phyloP scores from a whole-genome alignment of 495 filamentous ascomycete genomes.

The Podospora pseudoanserina region DNA sequence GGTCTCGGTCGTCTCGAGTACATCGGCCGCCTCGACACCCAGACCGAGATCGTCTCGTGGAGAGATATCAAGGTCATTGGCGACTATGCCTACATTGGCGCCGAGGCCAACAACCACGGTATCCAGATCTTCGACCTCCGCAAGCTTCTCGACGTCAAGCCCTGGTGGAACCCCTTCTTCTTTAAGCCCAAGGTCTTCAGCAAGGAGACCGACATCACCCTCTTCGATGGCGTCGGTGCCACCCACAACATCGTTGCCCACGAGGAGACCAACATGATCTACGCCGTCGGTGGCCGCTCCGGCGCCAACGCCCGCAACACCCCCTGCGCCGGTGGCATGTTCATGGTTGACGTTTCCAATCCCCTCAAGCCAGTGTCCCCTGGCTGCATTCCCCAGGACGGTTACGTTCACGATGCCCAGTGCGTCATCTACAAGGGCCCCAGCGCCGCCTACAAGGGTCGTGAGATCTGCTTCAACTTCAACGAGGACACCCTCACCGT shows the following conservation, averaged over 20 bases:
- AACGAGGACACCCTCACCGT: slow-evolving; percentile 51
- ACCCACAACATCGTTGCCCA: slow-evolving; percentile 46
- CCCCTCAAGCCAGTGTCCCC: slow-evolving; percentile 47
- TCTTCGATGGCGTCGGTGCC: slow-evolving; percentile 25
- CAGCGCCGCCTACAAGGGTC: slow-evolving; percentile 47
- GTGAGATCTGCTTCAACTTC: slow-evolving; percentile 60
- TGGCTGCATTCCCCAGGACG: slow-evolving; percentile 52
- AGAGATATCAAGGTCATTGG: slow-evolving; percentile 45
- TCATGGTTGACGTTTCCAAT: slow-evolving; percentile 53
- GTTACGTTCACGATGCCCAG: slow-evolving; percentile 61
- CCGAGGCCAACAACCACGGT: slow-evolving; percentile 42
- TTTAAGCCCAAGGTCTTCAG: slow-evolving; percentile 22
- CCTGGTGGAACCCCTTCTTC: slow-evolving; percentile 19
- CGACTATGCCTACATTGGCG: slow-evolving; percentile 45
- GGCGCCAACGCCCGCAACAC: slow-evolving; percentile 45
- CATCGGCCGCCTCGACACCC: slow-evolving; percentile 46
- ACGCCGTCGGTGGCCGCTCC: slow-evolving; percentile 47
- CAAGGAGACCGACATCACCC: slow-evolving; percentile 24
- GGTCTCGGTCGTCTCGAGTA: slow-evolving; percentile 42
- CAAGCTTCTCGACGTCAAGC: slow-evolving; percentile 30
- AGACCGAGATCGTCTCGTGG: slow-evolving; percentile 37
- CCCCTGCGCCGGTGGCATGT: slow-evolving; percentile 48
- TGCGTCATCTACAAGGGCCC: slow-evolving; percentile 58
- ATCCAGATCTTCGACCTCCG: slow-evolving; percentile 50
- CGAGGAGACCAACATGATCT: slow-evolving; percentile 41